phyloP scores from a whole-genome alignment of 176 grass and related monocot genomes.

The Oropetium thomaeum region DNA sequence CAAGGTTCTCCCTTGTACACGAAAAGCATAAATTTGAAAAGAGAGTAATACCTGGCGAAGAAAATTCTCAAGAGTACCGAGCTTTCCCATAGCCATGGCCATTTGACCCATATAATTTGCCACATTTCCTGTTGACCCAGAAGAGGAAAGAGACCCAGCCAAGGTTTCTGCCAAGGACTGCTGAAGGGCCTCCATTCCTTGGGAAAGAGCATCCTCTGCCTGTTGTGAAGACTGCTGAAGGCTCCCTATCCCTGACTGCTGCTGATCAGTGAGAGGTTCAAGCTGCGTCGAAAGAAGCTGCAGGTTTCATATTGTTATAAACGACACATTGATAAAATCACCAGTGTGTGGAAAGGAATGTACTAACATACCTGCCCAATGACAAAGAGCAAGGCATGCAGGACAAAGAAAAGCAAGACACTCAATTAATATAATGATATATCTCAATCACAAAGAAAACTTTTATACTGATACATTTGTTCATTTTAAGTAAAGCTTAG shows the following conservation, averaged over 20 bases:
- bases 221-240: slow-evolving; percentile 95
- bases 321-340: slow-evolving; percentile 6
- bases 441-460: background rate
- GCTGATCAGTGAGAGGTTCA: slow-evolving; percentile 90
- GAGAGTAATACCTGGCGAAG: slow-evolving; percentile 75
- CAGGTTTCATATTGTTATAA: slow-evolving; percentile 39
- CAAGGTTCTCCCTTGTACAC: background rate
- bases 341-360: slow-evolving; percentile 1
- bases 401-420: background rate
- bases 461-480: background rate
- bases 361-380: background rate
- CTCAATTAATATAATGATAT: background rate
- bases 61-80: slow-evolving; percentile 93
- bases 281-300: slow-evolving; percentile 90
- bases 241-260: slow-evolving; percentile 72
- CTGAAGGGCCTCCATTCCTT: slow-evolving; percentile 99
- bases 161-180: slow-evolving; percentile 93
- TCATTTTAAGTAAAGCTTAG: slow-evolving; percentile 4
- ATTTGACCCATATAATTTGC: slow-evolving; percentile 99
- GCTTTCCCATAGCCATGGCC: slow-evolving; percentile 99
- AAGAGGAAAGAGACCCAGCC: slow-evolving; percentile 77
- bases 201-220: slow-evolving; percentile 93
- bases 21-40: background rate
- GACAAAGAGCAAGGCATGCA: slow-evolving; percentile 6
- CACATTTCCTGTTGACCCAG: slow-evolving; percentile 87